Conservation (phyloP, 2,329 filamentous ascomycete species). For the Penicillium occitanis region DNA sequence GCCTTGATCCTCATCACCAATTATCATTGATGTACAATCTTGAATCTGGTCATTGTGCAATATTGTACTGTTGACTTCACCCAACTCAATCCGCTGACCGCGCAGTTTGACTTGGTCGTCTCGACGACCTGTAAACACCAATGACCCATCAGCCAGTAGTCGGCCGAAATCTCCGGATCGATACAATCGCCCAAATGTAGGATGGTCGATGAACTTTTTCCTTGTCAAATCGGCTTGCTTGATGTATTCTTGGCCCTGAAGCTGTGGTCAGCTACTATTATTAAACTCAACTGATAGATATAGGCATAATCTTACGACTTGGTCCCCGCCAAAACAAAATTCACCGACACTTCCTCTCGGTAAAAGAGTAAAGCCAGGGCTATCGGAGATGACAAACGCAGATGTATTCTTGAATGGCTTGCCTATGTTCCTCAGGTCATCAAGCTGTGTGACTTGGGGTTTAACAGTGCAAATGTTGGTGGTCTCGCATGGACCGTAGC, state of each 20-base stretch:
- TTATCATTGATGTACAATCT: constrained; percentile 65
- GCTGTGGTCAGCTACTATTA: background rate
- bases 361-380: constrained; percentile 52
- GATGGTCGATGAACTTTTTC: constrained; percentile 68
- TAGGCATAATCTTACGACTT: constrained; percentile 56
- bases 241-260: constrained; percentile 65
- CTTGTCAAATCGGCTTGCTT: constrained; percentile 62
- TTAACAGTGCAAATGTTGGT: constrained; percentile 84
- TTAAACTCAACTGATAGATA: background rate
- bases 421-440: constrained; percentile 75
- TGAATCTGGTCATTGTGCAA: constrained; percentile 53
- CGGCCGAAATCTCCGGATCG: constrained; percentile 79
- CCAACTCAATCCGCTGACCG: constrained; percentile 75
- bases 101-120: constrained; percentile 82
- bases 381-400: constrained; percentile 59
- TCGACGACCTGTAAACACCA: constrained; percentile 70
- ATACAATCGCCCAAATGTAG: constrained; percentile 70
- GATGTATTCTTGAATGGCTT: constrained; percentile 73
- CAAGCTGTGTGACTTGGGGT: constrained; percentile 54
- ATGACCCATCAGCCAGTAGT: constrained; percentile 71
- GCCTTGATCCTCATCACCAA: constrained; percentile 42
- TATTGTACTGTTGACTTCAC: constrained; percentile 68
- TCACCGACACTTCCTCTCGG: constrained; percentile 76
- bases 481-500: constrained; percentile 81
- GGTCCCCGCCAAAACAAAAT: constrained; percentile 81